A percentile compares a stretch with the other conserved stretches of the same genome.
Evolutionary conservation across 441 rosid species (phyloP).

Genomic region (Cnidoscolus chayamansa): DNA sequence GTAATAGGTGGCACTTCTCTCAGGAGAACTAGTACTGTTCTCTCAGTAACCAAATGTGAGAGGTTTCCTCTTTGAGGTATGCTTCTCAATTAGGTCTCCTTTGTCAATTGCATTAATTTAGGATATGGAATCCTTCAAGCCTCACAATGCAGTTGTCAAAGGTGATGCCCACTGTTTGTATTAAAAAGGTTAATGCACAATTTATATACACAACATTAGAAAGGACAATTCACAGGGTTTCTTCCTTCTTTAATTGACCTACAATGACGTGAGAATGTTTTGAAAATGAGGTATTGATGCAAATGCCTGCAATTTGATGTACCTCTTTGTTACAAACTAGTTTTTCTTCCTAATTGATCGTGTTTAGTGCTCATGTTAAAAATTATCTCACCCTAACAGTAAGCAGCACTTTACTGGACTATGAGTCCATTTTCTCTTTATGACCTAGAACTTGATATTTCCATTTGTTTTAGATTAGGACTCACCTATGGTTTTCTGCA

Average conservation of each 20-base stretch:
- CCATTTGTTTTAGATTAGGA: constrained; percentile 11
- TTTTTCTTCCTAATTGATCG: constrained; percentile 9
- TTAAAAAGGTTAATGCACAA: neutral
- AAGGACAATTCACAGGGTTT: too few relatives aligned
- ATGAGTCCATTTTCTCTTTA: constrained; percentile 8
- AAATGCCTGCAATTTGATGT: neutral
- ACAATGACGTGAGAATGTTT: too few relatives aligned
- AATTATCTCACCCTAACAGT: constrained; percentile 11
- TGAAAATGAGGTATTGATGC: neutral
- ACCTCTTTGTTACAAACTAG: neutral
- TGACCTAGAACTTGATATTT: constrained; percentile 20
- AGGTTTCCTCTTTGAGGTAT: constrained; percentile 56
- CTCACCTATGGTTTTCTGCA: too few relatives aligned
- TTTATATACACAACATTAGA: too few relatives aligned
- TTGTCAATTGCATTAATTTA: constrained; percentile 20
- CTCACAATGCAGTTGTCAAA: constrained; percentile 18
- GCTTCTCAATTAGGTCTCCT: constrained; percentile 52
- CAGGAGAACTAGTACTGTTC: constrained; percentile 37
- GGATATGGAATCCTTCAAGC: constrained; percentile 28
- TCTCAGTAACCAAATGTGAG: constrained; percentile 44
- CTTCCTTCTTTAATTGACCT: too few relatives aligned
- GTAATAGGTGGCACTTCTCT: constrained; percentile 36
- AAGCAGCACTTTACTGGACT: constrained; percentile 16
- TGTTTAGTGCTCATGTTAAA: neutral
- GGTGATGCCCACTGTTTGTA: neutral